A percentile compares a stretch with the other conserved stretches of the same genome.
Conservation (phyloP, 2,329 filamentous ascomycete species). For the Microdochium bolleyi region DNA sequence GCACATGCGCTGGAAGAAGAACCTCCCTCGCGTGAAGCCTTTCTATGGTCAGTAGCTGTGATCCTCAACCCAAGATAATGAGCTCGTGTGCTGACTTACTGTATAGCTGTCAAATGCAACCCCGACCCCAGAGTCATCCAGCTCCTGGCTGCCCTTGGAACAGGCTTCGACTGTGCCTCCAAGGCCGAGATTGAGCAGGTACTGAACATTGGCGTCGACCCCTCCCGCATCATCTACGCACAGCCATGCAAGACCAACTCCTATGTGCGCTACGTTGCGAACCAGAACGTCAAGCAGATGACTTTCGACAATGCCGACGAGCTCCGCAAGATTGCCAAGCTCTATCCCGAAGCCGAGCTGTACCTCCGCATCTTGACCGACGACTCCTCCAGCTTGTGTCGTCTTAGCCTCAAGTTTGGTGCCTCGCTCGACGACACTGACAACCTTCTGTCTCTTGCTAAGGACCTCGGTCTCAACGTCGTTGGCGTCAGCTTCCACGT, state of each 20-base stretch:
- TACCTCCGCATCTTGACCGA: constrained; percentile 94
- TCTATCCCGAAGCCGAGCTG: constrained; percentile 82
- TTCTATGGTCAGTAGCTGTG: constrained; percentile 67
- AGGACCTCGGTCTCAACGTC: constrained; percentile 77
- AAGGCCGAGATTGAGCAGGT: constrained; percentile 96
- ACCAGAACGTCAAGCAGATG: constrained; percentile 89
- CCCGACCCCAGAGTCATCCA: constrained; percentile 83
- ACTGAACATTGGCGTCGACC: constrained; percentile 72
- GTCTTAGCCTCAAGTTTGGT: constrained; percentile 94
- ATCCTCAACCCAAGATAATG: background rate
- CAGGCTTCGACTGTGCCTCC: constrained; percentile 96
- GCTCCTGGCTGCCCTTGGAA: constrained; percentile 80
- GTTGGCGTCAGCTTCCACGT: constrained; percentile 98
- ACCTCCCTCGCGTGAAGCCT: constrained; percentile 84
- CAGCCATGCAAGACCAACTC: constrained; percentile 99
- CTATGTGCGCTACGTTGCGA: constrained; percentile 84
- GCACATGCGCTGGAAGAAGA: constrained; percentile 96
- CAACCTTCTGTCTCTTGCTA: constrained; percentile 70
- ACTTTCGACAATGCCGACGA: constrained; percentile 98
- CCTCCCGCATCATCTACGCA: constrained; percentile 93
- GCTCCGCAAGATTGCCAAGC: constrained; percentile 92
- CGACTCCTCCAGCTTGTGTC: constrained; percentile 89
- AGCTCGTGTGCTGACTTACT: constrained; percentile 4
- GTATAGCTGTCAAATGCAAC: constrained; percentile 93
- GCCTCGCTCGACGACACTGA: constrained; percentile 78